A percentile compares a stretch with the other conserved stretches of the same genome.
phyloP scores from a whole-genome alignment of 2,329 filamentous ascomycete species.

The Aspergillus aculeatinus region DNA sequence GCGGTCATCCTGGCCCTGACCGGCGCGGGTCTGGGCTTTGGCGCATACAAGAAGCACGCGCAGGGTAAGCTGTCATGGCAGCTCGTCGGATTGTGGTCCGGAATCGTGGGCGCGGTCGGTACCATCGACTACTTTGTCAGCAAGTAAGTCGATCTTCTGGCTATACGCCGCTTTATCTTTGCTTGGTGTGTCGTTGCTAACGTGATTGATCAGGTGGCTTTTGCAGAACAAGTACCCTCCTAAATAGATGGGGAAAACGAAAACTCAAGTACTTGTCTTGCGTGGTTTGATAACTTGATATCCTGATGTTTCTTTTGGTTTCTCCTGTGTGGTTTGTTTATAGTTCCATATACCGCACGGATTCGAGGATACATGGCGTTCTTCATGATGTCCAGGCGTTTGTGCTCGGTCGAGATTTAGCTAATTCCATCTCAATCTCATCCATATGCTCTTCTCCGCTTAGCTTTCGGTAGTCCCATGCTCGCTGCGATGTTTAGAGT shows the following conservation, averaged over 20 bases:
- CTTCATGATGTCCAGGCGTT: background rate
- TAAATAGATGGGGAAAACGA: conserved; percentile 34
- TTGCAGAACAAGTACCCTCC: conserved; percentile 53
- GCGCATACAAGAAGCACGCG: conserved; percentile 49
- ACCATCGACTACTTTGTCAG: conserved; percentile 50
- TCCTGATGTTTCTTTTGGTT: background rate
- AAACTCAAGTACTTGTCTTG: background rate
- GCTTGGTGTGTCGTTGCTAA: conserved; percentile 13
- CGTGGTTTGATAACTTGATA: background rate
- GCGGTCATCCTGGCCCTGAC: conserved; percentile 44
- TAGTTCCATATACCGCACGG: conserved; percentile 2
- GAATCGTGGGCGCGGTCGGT: conserved; percentile 45
- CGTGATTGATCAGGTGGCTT: conserved; percentile 42
- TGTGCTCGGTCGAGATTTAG: background rate
- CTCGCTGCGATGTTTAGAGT: too few relatives aligned
- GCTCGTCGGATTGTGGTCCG: conserved; percentile 44
- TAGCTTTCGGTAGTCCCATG: background rate
- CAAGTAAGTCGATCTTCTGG: conserved; percentile 40
- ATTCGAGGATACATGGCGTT: conserved; percentile 1
- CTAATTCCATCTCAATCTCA: background rate
- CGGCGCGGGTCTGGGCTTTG: conserved; percentile 46
- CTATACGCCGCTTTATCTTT: too few relatives aligned
- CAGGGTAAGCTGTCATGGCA: conserved; percentile 49
- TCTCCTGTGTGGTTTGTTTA: background rate
- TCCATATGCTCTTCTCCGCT: background rate